Conservation (phyloP, 192 early-diverging fungal species). For the Piromyces finnis region DNA sequence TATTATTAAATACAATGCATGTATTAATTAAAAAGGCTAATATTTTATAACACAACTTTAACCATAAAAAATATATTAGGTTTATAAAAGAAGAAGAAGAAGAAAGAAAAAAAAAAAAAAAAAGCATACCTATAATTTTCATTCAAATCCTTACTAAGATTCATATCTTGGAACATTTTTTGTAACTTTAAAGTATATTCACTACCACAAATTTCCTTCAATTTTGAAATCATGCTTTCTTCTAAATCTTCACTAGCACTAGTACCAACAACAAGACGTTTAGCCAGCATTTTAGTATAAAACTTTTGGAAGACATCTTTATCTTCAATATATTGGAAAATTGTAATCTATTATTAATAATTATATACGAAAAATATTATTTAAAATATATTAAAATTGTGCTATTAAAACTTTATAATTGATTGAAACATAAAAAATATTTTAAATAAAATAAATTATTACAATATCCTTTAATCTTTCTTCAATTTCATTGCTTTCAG, state of each 20-base stretch:
- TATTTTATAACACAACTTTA: too few relatives aligned
- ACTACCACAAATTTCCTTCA: conserved; percentile 63
- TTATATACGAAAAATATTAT: not conserved
- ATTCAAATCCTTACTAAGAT: conserved; percentile 51
- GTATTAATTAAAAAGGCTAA: too few relatives aligned
- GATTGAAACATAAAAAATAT: not conserved
- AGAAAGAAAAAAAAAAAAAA: too few relatives aligned
- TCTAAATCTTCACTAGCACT: conserved; percentile 66
- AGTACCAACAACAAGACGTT: conserved; percentile 53
- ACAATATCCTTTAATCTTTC: conserved; percentile 42
- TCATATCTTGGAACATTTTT: conserved; percentile 75
- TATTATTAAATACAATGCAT: too few relatives aligned
- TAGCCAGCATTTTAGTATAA: conserved; percentile 64
- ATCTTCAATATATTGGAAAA: conserved; percentile 79
- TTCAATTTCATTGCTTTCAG: conserved; percentile 43
- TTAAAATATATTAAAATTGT: not conserved
- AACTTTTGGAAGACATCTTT: conserved; percentile 88
- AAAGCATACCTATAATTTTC: conserved; percentile 23
- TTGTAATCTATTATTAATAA: conserved; percentile 20
- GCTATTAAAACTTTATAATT: too few relatives aligned
- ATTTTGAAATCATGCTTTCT: conserved; percentile 51
- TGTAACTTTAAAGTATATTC: conserved; percentile 75
- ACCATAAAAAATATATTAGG: too few relatives aligned
- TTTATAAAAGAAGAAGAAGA: too few relatives aligned
- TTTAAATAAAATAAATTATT: not conserved